Evolutionary conservation across 148 eudicot genomes (phyloP).

Genomic region (Camellia lanceoleosa): DNA sequence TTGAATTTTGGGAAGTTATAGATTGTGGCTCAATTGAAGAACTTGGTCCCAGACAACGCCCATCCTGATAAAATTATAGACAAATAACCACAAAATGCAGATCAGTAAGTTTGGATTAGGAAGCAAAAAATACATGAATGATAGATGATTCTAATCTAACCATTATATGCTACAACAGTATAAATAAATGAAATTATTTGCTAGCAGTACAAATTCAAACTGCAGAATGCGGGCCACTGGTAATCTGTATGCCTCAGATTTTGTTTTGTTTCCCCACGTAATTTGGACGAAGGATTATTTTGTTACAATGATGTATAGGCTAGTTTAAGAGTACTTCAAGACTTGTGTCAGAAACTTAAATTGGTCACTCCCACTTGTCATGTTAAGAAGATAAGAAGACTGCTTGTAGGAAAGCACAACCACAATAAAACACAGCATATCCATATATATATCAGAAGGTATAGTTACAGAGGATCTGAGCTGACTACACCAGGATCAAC

Average conservation of each 20-base stretch:
- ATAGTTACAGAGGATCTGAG: too few relatives aligned
- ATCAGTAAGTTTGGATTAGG: slow-evolving; percentile 15
- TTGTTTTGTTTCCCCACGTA: neutral
- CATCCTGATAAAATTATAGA: slow-evolving; percentile 52
- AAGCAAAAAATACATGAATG: neutral
- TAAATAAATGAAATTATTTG: neutral
- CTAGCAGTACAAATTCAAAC: neutral
- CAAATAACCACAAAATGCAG: slow-evolving; percentile 8
- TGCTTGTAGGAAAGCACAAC: too few relatives aligned
- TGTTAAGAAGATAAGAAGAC: too few relatives aligned
- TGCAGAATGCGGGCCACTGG: neutral
- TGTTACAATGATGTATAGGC: too few relatives aligned
- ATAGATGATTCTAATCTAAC: too few relatives aligned
- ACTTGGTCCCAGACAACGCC: slow-evolving; percentile 57
- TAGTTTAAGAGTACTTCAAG: too few relatives aligned
- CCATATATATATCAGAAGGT: too few relatives aligned
- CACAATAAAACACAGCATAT: too few relatives aligned
- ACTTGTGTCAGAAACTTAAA: too few relatives aligned
- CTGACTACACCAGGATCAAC: too few relatives aligned
- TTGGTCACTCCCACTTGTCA: too few relatives aligned
- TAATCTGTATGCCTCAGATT: neutral
- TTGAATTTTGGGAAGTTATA: slow-evolving; percentile 51
- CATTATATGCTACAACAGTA: neutral
- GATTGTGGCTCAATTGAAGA: slow-evolving; percentile 56
- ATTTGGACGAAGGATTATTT: too few relatives aligned